These are phyloP conservation scores for Arthrobotrys entomopaga DNA, from an alignment of 2,329 filamentous ascomycete species.

Conservation along the genomic window DNA sequence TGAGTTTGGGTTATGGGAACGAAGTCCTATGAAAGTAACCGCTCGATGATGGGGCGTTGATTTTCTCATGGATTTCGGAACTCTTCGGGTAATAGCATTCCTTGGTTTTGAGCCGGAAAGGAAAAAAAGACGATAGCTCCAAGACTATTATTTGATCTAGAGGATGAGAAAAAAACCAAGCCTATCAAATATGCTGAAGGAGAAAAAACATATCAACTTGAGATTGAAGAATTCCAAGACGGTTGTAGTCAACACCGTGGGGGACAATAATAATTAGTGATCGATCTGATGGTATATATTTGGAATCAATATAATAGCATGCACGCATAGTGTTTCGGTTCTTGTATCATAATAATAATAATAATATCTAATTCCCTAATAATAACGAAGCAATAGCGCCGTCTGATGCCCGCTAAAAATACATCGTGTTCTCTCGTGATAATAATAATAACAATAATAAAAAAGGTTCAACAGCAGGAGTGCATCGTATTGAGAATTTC, in stretches of 20 bases:
- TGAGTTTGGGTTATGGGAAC: constrained; percentile 80
- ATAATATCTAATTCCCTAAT: neutral
- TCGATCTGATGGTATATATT: no score
- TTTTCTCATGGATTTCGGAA: neutral
- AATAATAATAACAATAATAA: neutral
- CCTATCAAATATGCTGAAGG: no score
- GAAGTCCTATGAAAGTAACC: constrained; percentile 58
- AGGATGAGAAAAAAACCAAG: no score
- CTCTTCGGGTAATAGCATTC: neutral
- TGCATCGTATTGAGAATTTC: no score
- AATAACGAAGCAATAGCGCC: neutral
- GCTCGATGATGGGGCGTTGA: neutral
- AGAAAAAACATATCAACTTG: no score
- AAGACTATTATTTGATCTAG: no score
- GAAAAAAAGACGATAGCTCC: no score
- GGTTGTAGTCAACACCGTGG: no score
- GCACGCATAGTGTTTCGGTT: neutral
- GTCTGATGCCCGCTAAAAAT: neutral
- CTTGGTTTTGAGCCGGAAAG: no score
- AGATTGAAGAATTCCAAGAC: no score
- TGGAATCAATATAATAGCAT: neutral
- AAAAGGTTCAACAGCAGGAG: neutral
- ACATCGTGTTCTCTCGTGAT: neutral
- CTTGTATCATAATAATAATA: constrained; percentile 2
- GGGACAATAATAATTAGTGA: no score